Base-by-base conservation (phyloP, 1,139 yeast genomes). In the Magnusiomyces suaveolens region DNA sequence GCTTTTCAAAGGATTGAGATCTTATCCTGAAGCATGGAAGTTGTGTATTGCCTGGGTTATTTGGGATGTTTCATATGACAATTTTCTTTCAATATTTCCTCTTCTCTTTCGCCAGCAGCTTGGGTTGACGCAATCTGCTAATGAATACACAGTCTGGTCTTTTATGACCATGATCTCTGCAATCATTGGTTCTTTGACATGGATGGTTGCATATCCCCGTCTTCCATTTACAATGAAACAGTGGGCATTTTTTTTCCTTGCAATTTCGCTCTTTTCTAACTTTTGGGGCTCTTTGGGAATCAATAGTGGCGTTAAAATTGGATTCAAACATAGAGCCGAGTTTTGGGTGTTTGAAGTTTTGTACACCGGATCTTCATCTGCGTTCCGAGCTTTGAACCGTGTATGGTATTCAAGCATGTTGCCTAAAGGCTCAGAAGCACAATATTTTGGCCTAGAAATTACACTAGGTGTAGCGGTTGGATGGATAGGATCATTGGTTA, bases 241-340 rank as follows among this genome's bases (percentile, higher is more conserved):
- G 2, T 73, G 76, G 76, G 66, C 66, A 0, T 73, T 67, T 55
- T 56, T 62, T 0, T 73, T 75, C 52, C 63, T 73, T 3, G 56
- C 60, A 0, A 52, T 74, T 16, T 69, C 74, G 4, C 53, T 69
- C 1, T 68, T 74, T 49, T 57, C 74, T 1, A 73, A 74, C 56
- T 69, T 75, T 41, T 75, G 78, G 78, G 78, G 76, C 0, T 69
- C 75, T 51, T 59, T 75, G 20, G 79, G 78, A 0, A 71, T 74
- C 20, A 68, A 64, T 44, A 18, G 53, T 0, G 50, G 59, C 16
- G 57, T 68, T 1, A 55, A 52, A n/a, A 64, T 75, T 47, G 78
- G 78, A 0, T 74, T 73, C 65, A 74, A 74, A 58, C 69, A 71
- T 54, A 57, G 77, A 23, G 72, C 76, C 73, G 78, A 75, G 57